Conservation (phyloP, 768 basidiomycete genomes). For the Tricholoma furcatifolium region DNA sequence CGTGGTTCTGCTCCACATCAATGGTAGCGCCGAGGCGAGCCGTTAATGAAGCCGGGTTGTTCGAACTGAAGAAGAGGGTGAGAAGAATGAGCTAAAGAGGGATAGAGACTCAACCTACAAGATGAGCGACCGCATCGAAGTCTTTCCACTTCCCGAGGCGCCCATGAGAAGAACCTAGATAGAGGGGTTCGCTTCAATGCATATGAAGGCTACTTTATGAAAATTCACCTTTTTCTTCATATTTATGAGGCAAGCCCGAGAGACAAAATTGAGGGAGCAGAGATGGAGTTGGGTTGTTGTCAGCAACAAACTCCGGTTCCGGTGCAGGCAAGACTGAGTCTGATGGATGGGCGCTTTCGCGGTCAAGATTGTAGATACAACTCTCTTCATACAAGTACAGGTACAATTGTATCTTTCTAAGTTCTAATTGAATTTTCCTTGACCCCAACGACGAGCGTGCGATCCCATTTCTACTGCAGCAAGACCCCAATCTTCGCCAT, state of each 20-base stretch:
- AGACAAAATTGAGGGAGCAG: slow-evolving; percentile 6
- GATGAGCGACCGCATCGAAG: slow-evolving; percentile 98
- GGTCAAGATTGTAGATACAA: too few species aligned
- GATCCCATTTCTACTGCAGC: slow-evolving; percentile 94
- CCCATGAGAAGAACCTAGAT: slow-evolving; percentile 95
- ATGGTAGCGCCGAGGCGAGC: slow-evolving; percentile 93
- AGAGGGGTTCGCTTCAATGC: slow-evolving; percentile 20
- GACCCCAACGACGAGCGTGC: slow-evolving; percentile 62
- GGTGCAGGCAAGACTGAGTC: too few species aligned
- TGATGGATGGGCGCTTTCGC: too few species aligned
- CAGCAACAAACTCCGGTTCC: slow-evolving; percentile 5
- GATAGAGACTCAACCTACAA: slow-evolving; percentile 61
- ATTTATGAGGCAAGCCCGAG: slow-evolving; percentile 12
- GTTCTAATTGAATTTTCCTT: slow-evolving; percentile 57
- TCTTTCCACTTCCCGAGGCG: slow-evolving; percentile 91
- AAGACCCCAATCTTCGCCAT: slow-evolving; percentile 97
- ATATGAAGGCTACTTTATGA: slow-evolving; percentile 15
- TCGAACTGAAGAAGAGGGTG: slow-evolving; percentile 58
- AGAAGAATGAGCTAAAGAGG: neutral
- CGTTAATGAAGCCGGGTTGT: slow-evolving; percentile 91
- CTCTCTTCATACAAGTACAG: slow-evolving; percentile 1
- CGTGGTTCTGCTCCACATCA: slow-evolving; percentile 97
- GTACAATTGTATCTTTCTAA: slow-evolving; percentile 7
- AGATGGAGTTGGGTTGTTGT: slow-evolving; percentile 11
- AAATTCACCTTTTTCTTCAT: slow-evolving; percentile 63